phyloP scores from a whole-genome alignment of 1,284 basidiomycete species.

The Ustilago trichophora region DNA sequence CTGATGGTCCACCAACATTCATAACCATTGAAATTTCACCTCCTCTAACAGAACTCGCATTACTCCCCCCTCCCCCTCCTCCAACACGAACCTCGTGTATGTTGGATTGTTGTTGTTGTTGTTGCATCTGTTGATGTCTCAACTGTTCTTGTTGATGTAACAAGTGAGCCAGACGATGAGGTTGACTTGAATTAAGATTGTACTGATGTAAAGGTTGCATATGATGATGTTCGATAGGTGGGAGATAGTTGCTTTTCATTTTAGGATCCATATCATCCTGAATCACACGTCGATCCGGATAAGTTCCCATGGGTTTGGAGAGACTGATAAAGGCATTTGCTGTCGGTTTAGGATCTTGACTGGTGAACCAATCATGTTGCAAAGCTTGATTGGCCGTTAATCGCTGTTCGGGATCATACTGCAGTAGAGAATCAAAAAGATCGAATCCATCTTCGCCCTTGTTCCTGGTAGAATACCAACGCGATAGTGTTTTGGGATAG shows the following conservation, averaged over 20 bases:
- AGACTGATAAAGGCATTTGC: conserved; percentile 65
- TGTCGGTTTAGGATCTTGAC: conserved; percentile 67
- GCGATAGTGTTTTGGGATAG: conserved; percentile 74
- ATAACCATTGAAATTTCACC: no score
- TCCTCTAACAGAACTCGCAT: no score
- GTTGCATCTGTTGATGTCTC: conserved; percentile 24
- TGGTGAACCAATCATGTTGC: conserved; percentile 73
- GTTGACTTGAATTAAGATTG: no score
- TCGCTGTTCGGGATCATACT: conserved; percentile 87
- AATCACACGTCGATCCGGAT: conserved; percentile 69
- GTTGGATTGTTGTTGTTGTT: no score
- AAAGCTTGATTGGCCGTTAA: conserved; percentile 84
- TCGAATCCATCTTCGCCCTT: conserved; percentile 64
- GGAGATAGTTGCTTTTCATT: conserved; percentile 50
- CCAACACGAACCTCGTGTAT: no score
- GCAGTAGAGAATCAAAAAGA: conserved; percentile 57
- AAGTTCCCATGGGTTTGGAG: conserved; percentile 67
- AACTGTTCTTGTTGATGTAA: conserved; percentile 33
- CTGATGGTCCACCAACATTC: conserved; percentile 39
- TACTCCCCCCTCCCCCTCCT: no score
- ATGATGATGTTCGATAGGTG: conserved; percentile 37
- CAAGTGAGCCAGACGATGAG: conserved; percentile 22
- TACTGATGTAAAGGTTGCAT: no score
- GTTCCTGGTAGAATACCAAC: conserved; percentile 80
- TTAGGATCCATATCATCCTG: conserved; percentile 70